Evolutionary conservation across 2,329 filamentous ascomycete species (phyloP), one percentile per base, ranked within the genome.

Genomic region (Ascochyta clinopodiicola): DNA sequence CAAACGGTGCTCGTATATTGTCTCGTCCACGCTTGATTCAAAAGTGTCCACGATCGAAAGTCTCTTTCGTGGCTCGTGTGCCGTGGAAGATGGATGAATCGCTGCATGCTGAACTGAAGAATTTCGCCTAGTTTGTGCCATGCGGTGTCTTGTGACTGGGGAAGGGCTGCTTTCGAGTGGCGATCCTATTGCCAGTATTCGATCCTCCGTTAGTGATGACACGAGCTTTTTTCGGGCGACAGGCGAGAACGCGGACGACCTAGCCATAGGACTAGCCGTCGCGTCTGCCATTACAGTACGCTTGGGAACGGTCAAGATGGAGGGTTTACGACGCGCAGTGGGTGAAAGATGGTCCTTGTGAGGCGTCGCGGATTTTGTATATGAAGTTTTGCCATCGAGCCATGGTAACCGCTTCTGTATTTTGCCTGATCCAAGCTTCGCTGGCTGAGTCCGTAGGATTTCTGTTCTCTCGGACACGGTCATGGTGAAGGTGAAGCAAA

Each of bases 331-430:
- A 19, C 29, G 55, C 15, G 48, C 56, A n/a, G 37, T 44, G 5
- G 60, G 49, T 13, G 60, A 59, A 17, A 53, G 37, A 15, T 56
- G 35, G 1, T 55, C 39, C 7, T 47, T 38, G 39, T 38, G 31
- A 6, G 54, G 57, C 6, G 44, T 34, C 19, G 21, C 27, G 34
- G n/a, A 24, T 21, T 50, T 44, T 15, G 36, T 25, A 27, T 54
- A 57, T 5, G 65, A 49, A n/a, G 35, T 39, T 12, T 63, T 70
- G 15, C 59, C 61, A 39, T 71, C 68, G 7, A 75, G 62, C 72
- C 72, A 75, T 15, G 71, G 72, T 19, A 73, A 64, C 42, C 47
- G 67, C 21, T 60, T 71, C 1, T 47, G 27, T 5, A 57, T 62
- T 19, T 46, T 57, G 5, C 57, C 56, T 12, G 57, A 54, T 15